Evolutionary conservation across 208 protist genomes (phyloP).

Genomic region (Zelonia costaricensis): DNA sequence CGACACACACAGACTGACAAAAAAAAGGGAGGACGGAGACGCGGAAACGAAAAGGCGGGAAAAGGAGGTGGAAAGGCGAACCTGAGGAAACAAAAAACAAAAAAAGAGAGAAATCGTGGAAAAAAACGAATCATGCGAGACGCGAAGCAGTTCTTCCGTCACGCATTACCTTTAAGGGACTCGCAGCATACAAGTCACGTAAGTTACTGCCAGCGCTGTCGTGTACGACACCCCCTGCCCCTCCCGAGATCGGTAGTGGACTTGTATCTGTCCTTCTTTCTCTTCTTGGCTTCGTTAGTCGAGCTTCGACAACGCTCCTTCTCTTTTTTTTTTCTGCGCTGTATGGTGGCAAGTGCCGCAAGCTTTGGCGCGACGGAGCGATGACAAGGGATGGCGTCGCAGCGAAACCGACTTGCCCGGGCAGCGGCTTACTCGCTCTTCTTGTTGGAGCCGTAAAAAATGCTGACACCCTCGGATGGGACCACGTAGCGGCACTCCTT

Average conservation of each 20-base stretch:
- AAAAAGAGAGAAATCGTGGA: neutral
- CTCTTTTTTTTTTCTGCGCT: too few relatives aligned
- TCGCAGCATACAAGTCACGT: neutral
- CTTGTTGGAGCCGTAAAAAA: constrained; percentile 56
- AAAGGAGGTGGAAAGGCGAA: neutral
- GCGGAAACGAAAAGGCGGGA: too few relatives aligned
- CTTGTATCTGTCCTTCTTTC: too few relatives aligned
- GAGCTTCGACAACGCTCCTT: too few relatives aligned
- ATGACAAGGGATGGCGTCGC: too few relatives aligned
- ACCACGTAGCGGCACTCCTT: constrained; percentile 76
- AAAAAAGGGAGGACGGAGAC: too few relatives aligned
- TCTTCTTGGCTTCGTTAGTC: too few relatives aligned
- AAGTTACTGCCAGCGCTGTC: neutral
- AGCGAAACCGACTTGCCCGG: too few relatives aligned
- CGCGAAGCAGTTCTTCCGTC: neutral
- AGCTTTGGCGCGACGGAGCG: too few relatives aligned
- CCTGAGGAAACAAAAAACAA: neutral
- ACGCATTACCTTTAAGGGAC: neutral
- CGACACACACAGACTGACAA: too few relatives aligned
- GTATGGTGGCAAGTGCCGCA: too few relatives aligned
- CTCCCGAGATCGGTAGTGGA: too few relatives aligned
- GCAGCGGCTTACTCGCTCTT: constrained; percentile 15
- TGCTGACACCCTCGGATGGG: constrained; percentile 60
- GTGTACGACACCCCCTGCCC: neutral
- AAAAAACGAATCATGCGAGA: neutral